These are phyloP conservation scores for Emergomyces pasteurianus DNA, from an alignment of 2,329 filamentous ascomycete species.

Conservation along the genomic window DNA sequence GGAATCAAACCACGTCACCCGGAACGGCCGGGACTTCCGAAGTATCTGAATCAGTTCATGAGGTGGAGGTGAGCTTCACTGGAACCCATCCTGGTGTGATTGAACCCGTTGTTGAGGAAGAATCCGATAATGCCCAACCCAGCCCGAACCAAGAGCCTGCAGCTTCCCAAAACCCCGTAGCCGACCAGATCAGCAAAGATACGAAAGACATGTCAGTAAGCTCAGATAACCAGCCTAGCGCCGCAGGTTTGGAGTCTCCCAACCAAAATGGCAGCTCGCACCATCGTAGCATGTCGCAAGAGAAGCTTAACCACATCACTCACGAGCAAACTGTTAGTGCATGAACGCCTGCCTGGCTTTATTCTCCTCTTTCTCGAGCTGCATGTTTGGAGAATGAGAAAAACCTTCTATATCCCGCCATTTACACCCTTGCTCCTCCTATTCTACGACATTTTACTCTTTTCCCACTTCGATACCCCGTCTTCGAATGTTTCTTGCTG, in stretches of 20 bases:
- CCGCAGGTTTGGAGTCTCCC: neutral
- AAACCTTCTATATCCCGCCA: neutral
- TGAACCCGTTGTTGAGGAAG: neutral
- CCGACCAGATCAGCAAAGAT: neutral
- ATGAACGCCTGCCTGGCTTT: neutral
- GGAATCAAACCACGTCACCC: constrained; percentile 14
- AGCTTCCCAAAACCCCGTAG: neutral
- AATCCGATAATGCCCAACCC: neutral
- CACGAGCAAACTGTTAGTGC: constrained; percentile 2
- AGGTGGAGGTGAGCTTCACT: neutral
- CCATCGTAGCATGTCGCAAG: neutral
- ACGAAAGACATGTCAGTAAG: neutral
- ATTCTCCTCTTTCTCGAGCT: neutral
- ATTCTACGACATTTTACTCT: neutral
- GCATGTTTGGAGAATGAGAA: neutral
- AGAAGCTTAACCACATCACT: neutral
- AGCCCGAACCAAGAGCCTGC: neutral
- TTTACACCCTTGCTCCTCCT: neutral
- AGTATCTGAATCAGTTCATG: neutral
- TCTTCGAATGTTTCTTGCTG: neutral
- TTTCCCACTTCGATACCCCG: neutral
- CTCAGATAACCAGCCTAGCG: neutral
- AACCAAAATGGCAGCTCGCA: neutral
- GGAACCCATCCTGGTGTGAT: neutral
- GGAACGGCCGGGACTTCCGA: neutral